A percentile compares a stretch with the other conserved stretches of the same genome.
Conservation (phyloP, 306 rosid genomes). For the Dryas octopetala region DNA sequence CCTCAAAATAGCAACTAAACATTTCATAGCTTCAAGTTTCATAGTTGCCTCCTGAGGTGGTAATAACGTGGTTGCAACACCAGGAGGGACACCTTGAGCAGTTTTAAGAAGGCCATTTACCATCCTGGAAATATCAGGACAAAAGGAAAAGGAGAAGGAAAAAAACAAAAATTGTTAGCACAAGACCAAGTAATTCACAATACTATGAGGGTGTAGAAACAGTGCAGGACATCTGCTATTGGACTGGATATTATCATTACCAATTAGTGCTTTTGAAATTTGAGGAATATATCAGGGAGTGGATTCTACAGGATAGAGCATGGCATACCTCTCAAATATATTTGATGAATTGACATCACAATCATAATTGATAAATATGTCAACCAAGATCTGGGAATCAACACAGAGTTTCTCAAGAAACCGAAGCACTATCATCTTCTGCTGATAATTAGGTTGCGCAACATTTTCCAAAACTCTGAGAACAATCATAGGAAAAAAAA, state of each 20-base stretch:
- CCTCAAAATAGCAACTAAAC: conserved; percentile 75
- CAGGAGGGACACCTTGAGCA: conserved; percentile 99
- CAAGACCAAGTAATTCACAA: conserved; percentile 24
- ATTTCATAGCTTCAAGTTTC: conserved; percentile 93
- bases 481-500: conserved; percentile 98
- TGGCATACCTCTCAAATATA: conserved; percentile 93
- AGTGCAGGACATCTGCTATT: conserved; percentile 16
- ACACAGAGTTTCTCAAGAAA: conserved; percentile 86
- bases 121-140: conserved; percentile 61
- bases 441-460: conserved; percentile 97
- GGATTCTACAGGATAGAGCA: conserved; percentile 23
- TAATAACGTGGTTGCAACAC: conserved; percentile 77
- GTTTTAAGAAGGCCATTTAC: conserved; percentile 99
- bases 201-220: conserved; percentile 5
- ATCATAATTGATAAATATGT: conserved; percentile 93
- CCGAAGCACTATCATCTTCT: conserved; percentile 96
- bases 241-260: conserved; percentile 27
- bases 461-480: conserved; percentile 97
- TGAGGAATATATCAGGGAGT: conserved; percentile 7
- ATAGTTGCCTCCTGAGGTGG: conserved; percentile 91
- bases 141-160: conserved; percentile 19
- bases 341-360: conserved; percentile 99
- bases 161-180: conserved; percentile 18
- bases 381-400: conserved; percentile 97
- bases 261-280: conserved; percentile 11